Evolutionary conservation across 2,329 filamentous ascomycete genomes (phyloP).

Genomic region (Penicillium paneum): DNA sequence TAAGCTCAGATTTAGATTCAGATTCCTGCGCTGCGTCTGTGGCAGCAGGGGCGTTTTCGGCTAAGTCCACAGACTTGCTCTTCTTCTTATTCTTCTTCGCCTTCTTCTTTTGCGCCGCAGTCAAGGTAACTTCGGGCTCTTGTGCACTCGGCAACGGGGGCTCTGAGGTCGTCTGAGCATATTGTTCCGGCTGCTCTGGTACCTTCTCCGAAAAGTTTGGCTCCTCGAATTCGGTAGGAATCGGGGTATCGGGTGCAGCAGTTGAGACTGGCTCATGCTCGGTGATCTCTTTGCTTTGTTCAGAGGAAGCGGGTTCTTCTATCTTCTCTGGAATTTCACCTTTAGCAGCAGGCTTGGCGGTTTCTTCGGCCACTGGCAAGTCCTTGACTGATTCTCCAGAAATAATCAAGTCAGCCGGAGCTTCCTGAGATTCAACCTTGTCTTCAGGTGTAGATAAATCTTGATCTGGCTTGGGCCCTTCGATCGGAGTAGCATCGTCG

Average conservation of each 20-base stretch:
- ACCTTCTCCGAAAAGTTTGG: background rate
- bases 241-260: background rate
- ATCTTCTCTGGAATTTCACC: background rate
- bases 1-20: conserved; percentile 7
- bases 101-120: conserved; percentile 19
- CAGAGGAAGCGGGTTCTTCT: background rate
- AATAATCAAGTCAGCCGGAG: background rate
- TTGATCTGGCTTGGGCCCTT: conserved; percentile 8
- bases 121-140: conserved; percentile 9
- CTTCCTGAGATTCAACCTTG: background rate
- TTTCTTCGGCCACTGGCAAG: background rate
- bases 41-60: conserved; percentile 5
- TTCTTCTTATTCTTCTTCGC: conserved; percentile 27
- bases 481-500: background rate
- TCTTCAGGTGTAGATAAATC: background rate
- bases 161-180: background rate
- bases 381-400: conserved; percentile 5
- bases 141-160: background rate
- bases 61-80: conserved; percentile 20
- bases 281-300: background rate
- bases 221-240: background rate
- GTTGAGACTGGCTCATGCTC: background rate
- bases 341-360: background rate
- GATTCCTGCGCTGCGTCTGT: conserved; percentile 4
- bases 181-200: conserved; percentile 2